Evolutionary conservation across 2,329 filamentous ascomycete species (phyloP), one percentile per base, ranked within the genome.

Genomic region (Aphanoascus verrucosus): DNA sequence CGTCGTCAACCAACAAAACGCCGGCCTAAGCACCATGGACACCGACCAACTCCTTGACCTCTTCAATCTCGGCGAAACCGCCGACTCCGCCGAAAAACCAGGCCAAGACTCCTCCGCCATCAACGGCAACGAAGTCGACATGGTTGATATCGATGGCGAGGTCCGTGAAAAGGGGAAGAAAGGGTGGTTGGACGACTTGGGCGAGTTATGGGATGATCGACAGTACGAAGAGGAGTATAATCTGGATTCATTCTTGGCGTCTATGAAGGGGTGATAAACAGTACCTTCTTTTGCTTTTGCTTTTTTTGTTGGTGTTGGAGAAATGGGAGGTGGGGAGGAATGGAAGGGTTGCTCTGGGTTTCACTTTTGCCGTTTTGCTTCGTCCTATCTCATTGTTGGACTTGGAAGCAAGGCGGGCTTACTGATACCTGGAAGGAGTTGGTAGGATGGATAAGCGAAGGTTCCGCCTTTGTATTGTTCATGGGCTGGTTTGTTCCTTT

Each of bases 221-320:
- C 90, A 96, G 74, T 98, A 98, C 69, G 89, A 96, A 71, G 93
- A 98, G 73, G 94, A 94, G 70, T 97, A 96, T 68, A 88, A 97
- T 67, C 74, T 98, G 60, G 89, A 95, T 63, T 90, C 88, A 2
- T 98, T 97, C 74, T 78, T 98, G 73, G 90, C 89, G 69, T 94
- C 82, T 61, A 96, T 98, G 88, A 87, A 88, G 52, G 53, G 44
- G 15, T 59, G 42, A 52, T 31, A 17, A 17, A 23, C 37, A 37
- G 11, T 31, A 3, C 23, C 23, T 7, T 7, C 23, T 7, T 28
- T 28, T 28, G n/a, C 7, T 28, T 28, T 28, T 28, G 7, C 23
- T 7, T 28, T 4, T 28, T 28, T 28, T 28, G 23, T 28, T 28
- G 3, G 3, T 4, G 23, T 28, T 28, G 23, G 23, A 28, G 23